Evolutionary conservation across 768 basidiomycete species (phyloP).

Genomic region (Suillus occidentalis): DNA sequence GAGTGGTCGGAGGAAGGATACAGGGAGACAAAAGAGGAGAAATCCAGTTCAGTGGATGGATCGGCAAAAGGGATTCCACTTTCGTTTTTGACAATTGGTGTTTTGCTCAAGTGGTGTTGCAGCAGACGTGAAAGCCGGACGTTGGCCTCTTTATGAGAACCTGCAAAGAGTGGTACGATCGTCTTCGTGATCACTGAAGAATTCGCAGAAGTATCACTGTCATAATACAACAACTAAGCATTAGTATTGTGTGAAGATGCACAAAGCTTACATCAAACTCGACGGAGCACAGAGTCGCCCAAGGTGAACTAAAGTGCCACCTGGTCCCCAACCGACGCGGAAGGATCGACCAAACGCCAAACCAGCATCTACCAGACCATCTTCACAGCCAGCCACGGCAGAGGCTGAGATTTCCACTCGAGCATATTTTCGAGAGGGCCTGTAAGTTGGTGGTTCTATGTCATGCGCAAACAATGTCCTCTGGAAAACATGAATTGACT

Average conservation of each 20-base stretch:
- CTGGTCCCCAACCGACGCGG: conserved; percentile 87
- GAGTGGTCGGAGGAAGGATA: conserved; percentile 72
- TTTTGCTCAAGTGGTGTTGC: conserved; percentile 73
- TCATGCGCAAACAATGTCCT: conserved; percentile 79
- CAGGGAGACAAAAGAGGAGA: conserved; percentile 72
- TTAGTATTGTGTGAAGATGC: conserved; percentile 2
- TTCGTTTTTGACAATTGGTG: conserved; percentile 69
- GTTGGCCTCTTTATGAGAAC: conserved; percentile 32
- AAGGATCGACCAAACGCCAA: conserved; percentile 85
- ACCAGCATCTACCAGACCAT: conserved; percentile 74
- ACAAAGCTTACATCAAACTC: conserved; percentile 48
- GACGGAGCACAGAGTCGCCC: conserved; percentile 70
- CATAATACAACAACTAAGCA: conserved; percentile 11
- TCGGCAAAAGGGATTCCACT: conserved; percentile 68
- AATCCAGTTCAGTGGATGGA: conserved; percentile 64
- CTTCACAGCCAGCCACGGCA: conserved; percentile 62
- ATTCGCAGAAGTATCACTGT: conserved; percentile 55
- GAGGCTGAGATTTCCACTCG: conserved; percentile 72
- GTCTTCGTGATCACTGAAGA: conserved; percentile 59
- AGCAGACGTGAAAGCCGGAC: conserved; percentile 61
- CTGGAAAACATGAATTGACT: conserved; percentile 36
- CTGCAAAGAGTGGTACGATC: conserved; percentile 42
- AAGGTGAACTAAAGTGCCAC: conserved; percentile 71
- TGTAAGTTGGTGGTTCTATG: conserved; percentile 62
- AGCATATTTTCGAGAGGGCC: conserved; percentile 79